Evolutionary conservation across 129 eudicot genomes (phyloP).

Genomic region (Deinandra increscens): DNA sequence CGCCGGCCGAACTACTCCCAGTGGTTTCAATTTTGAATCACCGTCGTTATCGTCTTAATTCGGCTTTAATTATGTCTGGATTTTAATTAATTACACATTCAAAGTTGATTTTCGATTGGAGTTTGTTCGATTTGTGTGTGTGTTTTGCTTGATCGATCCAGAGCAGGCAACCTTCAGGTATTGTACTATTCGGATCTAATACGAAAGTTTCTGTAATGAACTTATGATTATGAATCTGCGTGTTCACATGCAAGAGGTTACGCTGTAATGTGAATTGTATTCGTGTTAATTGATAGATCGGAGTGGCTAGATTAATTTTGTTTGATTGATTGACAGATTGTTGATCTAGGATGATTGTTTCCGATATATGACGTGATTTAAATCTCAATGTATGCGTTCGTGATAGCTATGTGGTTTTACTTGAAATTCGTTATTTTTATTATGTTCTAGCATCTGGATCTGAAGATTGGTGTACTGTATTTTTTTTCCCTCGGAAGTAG

Average conservation of each 20-base stretch:
- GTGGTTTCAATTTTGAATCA: background rate
- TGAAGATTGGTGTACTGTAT: constrained; percentile 17
- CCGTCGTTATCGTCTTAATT: constrained; percentile 11
- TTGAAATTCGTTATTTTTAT: constrained; percentile 2
- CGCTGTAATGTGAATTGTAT: background rate
- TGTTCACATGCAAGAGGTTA: constrained; percentile 18
- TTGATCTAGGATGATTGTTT: constrained; percentile 14
- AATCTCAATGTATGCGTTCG: background rate
- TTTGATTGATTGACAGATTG: constrained; percentile 17
- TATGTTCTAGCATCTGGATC: constrained; percentile 23
- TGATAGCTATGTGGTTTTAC: constrained; percentile 11
- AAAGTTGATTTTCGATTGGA: constrained; percentile 21
- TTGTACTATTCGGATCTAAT: constrained; percentile 39
- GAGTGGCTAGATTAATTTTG: constrained; percentile 28
- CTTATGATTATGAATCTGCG: constrained; percentile 16
- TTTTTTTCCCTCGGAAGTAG: background rate
- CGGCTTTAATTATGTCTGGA: constrained; percentile 16
- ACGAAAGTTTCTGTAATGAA: constrained; percentile 17
- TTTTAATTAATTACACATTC: constrained; percentile 17
- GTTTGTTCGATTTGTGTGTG: constrained; percentile 14
- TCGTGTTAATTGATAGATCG: constrained; percentile 25
- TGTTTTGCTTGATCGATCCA: constrained; percentile 33
- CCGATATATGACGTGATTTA: constrained; percentile 12
- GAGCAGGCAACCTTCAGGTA: constrained; percentile 19
- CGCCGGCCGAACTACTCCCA: constrained; percentile 49